A percentile compares a stretch with the other conserved stretches of the same genome.
These are phyloP conservation scores for Primulina huaijiensis DNA, from an alignment of 257 asterid species.

Conservation along the genomic window DNA sequence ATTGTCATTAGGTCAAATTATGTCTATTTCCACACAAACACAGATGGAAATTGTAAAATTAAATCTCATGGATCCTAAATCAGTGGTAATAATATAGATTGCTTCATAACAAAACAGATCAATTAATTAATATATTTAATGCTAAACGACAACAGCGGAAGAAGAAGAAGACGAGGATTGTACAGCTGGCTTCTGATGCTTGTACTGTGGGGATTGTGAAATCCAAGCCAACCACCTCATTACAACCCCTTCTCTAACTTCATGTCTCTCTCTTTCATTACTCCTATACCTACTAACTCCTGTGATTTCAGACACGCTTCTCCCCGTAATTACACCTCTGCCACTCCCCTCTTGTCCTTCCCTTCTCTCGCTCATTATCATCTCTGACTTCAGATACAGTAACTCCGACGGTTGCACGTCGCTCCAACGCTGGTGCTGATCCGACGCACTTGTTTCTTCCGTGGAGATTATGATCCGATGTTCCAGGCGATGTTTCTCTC, in stretches of 20 bases:
- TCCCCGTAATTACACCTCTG: constrained; percentile 50
- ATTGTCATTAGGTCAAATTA: too few species aligned
- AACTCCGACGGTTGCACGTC: constrained; percentile 61
- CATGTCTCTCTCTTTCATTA: constrained; percentile 42
- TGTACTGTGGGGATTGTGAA: constrained; percentile 48
- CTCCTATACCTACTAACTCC: constrained; percentile 71
- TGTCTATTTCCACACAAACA: too few species aligned
- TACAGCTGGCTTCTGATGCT: constrained; percentile 33
- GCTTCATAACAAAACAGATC: too few species aligned
- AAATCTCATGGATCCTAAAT: too few species aligned
- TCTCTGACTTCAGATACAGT: constrained; percentile 40
- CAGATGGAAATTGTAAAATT: too few species aligned
- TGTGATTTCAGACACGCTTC: constrained; percentile 87
- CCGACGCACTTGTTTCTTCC: constrained; percentile 8
- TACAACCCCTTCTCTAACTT: constrained; percentile 38
- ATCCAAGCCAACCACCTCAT: constrained; percentile 85
- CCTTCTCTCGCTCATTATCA: constrained; percentile 23
- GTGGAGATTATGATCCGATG: constrained; percentile 72
- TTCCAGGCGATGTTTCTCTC: constrained; percentile 45
- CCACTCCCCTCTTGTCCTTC: constrained; percentile 33
- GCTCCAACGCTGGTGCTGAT: constrained; percentile 55
- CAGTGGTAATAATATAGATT: too few species aligned
- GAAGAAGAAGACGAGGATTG: constrained; percentile 29
- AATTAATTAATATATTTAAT: too few species aligned
- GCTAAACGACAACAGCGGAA: constrained; percentile 22